phyloP scores from a whole-genome alignment of 2,329 filamentous ascomycete species.

The Stagonosporopsis cucurbitacearum region DNA sequence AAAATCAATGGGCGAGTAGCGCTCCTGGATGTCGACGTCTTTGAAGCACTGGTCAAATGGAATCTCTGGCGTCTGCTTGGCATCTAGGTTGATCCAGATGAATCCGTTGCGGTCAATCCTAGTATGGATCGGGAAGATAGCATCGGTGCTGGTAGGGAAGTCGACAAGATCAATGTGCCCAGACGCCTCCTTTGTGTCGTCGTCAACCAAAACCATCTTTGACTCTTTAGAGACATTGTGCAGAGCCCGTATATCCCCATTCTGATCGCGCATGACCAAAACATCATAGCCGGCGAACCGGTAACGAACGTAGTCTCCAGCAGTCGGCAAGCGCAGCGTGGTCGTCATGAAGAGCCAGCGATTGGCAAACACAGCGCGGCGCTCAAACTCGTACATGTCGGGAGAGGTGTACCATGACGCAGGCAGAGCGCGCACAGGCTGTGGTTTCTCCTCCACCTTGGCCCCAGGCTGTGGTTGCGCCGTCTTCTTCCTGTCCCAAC shows the following conservation, averaged over 20 bases:
- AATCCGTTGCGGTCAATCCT: constrained; percentile 27
- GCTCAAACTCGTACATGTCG: constrained; percentile 56
- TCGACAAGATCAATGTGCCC: constrained; percentile 42
- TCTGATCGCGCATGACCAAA: constrained; percentile 32
- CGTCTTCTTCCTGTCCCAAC: constrained; percentile 12
- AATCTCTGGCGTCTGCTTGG: not conserved
- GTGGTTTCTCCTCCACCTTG: constrained; percentile 5
- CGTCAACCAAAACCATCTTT: constrained; percentile 39
- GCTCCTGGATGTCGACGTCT: constrained; percentile 32
- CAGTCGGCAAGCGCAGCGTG: constrained; percentile 29
- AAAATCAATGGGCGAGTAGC: constrained; percentile 28
- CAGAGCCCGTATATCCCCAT: constrained; percentile 30
- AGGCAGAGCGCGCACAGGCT: constrained; percentile 46
- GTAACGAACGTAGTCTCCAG: constrained; percentile 32
- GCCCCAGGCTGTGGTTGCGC: constrained; percentile 3
- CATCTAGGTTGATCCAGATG: constrained; percentile 35
- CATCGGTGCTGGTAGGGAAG: constrained; percentile 43
- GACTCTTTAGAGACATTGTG: constrained; percentile 51
- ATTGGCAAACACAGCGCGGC: constrained; percentile 54
- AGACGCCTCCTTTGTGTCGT: constrained; percentile 48
- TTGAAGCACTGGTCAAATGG: constrained; percentile 21
- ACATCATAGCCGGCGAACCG: constrained; percentile 33
- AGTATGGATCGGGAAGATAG: constrained; percentile 32
- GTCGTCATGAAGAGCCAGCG: constrained; percentile 50
- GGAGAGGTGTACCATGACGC: constrained; percentile 54